phyloP scores from a whole-genome alignment of 371 early-diverging fungal genomes.

The Zychaea mexicana region DNA sequence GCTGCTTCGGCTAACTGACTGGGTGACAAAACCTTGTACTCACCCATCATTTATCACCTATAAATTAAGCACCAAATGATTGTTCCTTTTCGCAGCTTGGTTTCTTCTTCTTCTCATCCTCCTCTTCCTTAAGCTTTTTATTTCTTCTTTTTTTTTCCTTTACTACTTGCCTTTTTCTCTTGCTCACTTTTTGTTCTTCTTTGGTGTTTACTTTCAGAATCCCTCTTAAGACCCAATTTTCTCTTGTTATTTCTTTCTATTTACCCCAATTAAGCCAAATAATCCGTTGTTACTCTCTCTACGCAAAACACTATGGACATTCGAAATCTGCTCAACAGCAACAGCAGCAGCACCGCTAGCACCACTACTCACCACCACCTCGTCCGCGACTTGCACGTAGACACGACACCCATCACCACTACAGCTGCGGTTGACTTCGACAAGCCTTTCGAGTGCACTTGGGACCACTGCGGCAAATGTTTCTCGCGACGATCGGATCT shows the following conservation, averaged over 20 bases:
- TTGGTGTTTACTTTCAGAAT: conserved; percentile 5
- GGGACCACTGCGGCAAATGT: conserved; percentile 69
- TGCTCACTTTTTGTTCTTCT: conserved; percentile 16
- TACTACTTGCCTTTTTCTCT: conserved; percentile 8
- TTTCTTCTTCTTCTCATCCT: conserved; percentile 14
- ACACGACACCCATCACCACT: neutral
- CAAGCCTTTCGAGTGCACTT: conserved; percentile 68
- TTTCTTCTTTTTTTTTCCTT: conserved; percentile 11
- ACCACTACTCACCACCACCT: conserved; percentile 4
- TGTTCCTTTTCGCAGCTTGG: conserved; percentile 2
- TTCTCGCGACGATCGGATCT: conserved; percentile 84
- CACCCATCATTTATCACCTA: neutral
- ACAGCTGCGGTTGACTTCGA: conserved; percentile 20
- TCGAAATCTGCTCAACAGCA: conserved; percentile 45
- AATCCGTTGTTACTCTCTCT: conserved; percentile 16
- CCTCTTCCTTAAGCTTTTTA: conserved; percentile 16
- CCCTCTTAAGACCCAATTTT: conserved; percentile 1
- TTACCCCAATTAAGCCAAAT: too few species aligned
- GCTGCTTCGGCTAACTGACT: too few species aligned
- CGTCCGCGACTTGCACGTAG: neutral
- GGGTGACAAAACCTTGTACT: neutral
- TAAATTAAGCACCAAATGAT: conserved; percentile 1
- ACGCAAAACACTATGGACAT: conserved; percentile 42
- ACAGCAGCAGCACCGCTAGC: conserved; percentile 19
- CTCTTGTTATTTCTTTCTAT: too few species aligned